Conservation (phyloP, 495 filamentous ascomycete species). For the Friedmanniomyces endolithicus region DNA sequence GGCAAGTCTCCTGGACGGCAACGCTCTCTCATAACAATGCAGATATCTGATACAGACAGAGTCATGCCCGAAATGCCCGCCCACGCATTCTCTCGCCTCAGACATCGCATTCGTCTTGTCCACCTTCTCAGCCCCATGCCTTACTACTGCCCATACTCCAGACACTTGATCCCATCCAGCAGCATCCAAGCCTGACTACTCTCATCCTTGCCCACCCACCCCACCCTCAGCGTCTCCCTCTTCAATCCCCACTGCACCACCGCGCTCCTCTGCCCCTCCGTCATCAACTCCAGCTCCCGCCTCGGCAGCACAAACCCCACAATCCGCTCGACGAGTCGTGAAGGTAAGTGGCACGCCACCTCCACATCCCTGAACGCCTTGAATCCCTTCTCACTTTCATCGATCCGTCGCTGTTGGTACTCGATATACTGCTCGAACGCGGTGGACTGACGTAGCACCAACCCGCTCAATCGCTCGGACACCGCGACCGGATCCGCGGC, state of each 20-base stretch:
- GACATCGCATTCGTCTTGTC: too few relatives aligned
- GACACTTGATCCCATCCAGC: constrained; percentile 28
- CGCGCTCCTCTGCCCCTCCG: constrained; percentile 9
- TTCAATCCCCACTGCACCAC: constrained; percentile 26
- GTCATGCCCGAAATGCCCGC: too few relatives aligned
- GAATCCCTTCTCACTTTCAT: background rate
- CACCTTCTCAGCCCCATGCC: background rate
- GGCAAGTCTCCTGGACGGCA: too few relatives aligned
- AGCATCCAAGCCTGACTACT: constrained; percentile 29
- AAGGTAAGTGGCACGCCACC: constrained; percentile 6
- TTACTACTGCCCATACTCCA: constrained; percentile 25
- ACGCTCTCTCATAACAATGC: too few relatives aligned
- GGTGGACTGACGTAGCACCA: background rate
- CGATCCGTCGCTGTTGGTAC: constrained; percentile 10
- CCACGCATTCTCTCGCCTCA: too few relatives aligned
- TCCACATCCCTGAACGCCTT: background rate
- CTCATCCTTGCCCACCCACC: constrained; percentile 23
- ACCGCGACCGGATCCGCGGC: constrained; percentile 9
- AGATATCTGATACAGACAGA: too few relatives aligned
- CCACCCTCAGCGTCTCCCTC: constrained; percentile 22
- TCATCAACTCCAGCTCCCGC: constrained; percentile 12
- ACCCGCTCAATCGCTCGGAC: constrained; percentile 6
- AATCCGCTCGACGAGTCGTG: constrained; percentile 2
- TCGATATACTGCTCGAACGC: background rate
- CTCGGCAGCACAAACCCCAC: constrained; percentile 2